Evolutionary conservation across 176 grass and related monocot genomes (phyloP).

Genomic region (Puya raimondii): DNA sequence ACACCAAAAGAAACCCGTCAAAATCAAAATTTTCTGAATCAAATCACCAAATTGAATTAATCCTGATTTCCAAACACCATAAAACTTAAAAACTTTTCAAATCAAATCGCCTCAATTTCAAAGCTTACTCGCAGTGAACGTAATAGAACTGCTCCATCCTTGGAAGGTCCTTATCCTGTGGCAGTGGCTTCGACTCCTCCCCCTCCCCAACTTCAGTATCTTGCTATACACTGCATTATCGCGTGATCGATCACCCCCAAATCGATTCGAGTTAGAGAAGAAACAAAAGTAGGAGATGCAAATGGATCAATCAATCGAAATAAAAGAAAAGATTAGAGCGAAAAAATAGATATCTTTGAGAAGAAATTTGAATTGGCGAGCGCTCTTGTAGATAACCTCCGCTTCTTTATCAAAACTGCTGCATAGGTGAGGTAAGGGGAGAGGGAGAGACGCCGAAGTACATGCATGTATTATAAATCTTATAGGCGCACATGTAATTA

Average conservation of each 20-base stretch:
- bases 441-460: too few species aligned
- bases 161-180: constrained; percentile 70
- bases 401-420: constrained; percentile 57
- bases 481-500: too few species aligned
- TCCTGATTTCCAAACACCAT: neutral
- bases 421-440: too few species aligned
- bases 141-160: constrained; percentile 96
- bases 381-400: constrained; percentile 63
- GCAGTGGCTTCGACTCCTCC: constrained; percentile 34
- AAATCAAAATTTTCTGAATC: constrained; percentile 1
- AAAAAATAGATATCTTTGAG: constrained; percentile 50
- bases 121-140: constrained; percentile 75
- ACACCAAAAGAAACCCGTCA: neutral
- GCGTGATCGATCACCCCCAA: constrained; percentile 15
- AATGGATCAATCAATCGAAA: neutral
- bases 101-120: neutral
- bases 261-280: neutral
- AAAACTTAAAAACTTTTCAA: too few species aligned
- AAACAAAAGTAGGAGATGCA: neutral
- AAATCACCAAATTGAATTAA: neutral
- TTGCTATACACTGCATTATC: constrained; percentile 73
- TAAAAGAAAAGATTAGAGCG: neutral
- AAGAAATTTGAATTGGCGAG: constrained; percentile 73
- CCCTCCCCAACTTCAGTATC: constrained; percentile 66
- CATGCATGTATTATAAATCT: too few species aligned